Conservation (phyloP, 2,329 filamentous ascomycete genomes). For the Zymoseptoria brevis region DNA sequence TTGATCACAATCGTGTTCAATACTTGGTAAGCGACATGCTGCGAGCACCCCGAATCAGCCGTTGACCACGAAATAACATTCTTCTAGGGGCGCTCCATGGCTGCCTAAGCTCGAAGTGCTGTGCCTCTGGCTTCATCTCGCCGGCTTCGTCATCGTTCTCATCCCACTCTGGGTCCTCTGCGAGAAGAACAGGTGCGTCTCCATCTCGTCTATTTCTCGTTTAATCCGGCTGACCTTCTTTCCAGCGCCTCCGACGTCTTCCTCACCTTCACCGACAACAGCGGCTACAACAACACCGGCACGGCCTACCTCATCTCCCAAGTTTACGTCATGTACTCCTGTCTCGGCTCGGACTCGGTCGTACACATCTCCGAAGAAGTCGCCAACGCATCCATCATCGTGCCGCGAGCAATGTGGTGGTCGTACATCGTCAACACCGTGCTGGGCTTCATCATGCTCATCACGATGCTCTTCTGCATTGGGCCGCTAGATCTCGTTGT, state of each 20-base stretch:
- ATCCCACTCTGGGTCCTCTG: constrained; percentile 25
- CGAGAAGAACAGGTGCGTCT: constrained; percentile 20
- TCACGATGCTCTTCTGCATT: constrained; percentile 27
- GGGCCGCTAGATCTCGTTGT: constrained; percentile 23
- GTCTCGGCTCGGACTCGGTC: constrained; percentile 23
- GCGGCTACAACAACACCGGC: constrained; percentile 24
- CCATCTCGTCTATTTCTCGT: not conserved
- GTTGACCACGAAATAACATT: not conserved
- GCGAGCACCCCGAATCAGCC: constrained; percentile 10
- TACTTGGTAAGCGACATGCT: constrained; percentile 22
- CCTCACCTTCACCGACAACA: constrained; percentile 21
- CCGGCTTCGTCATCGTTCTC: constrained; percentile 27
- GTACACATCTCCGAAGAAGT: constrained; percentile 31
- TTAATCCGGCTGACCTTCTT: too few species aligned
- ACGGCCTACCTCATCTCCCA: constrained; percentile 25
- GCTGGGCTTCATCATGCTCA: constrained; percentile 18
- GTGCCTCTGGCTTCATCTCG: constrained; percentile 23
- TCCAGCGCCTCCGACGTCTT: constrained; percentile 25
- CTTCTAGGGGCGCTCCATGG: constrained; percentile 23
- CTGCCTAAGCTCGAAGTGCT: constrained; percentile 12
- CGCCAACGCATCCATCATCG: constrained; percentile 23
- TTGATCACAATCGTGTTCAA: constrained; percentile 30
- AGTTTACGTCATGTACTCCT: constrained; percentile 22
- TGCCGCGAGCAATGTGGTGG: constrained; percentile 27
- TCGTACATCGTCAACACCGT: constrained; percentile 19